A percentile compares a stretch with the other conserved stretches of the same genome.
These are phyloP conservation scores for Globisporangium cylindrosporum DNA, from an alignment of 352 stramenopile genomes.

Conservation along the genomic window DNA sequence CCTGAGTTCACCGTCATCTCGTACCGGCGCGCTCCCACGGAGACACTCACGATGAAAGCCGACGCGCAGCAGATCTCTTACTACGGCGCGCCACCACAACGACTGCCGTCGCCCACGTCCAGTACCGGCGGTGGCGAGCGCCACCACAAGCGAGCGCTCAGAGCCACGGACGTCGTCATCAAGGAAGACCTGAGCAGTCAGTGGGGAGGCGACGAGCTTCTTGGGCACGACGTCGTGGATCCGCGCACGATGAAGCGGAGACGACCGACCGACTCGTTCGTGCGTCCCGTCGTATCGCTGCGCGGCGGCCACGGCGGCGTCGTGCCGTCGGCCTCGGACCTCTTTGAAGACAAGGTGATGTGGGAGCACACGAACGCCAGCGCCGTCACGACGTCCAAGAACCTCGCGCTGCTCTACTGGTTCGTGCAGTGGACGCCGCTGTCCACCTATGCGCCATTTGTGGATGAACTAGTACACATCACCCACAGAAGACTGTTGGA, in stretches of 20 bases:
- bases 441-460: slow-evolving; percentile 35
- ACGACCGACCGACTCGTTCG: slow-evolving; percentile 15
- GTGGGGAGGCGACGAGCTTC: slow-evolving; percentile 7
- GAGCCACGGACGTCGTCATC: neutral
- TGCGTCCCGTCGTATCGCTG: slow-evolving; percentile 9
- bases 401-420: slow-evolving; percentile 49
- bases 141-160: slow-evolving; percentile 6
- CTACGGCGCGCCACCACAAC: neutral
- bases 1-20: slow-evolving; percentile 73
- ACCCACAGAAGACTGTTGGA: slow-evolving; percentile 39
- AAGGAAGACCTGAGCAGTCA: slow-evolving; percentile 1
- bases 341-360: slow-evolving; percentile 48
- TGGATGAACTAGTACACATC: slow-evolving; percentile 46
- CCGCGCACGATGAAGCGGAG: slow-evolving; percentile 12
- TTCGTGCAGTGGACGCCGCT: slow-evolving; percentile 55
- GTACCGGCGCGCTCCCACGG: slow-evolving; percentile 52
- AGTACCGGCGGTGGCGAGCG: neutral
- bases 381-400: slow-evolving; percentile 50
- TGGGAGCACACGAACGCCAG: slow-evolving; percentile 47
- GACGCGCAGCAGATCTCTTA: slow-evolving; percentile 10
- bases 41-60: slow-evolving; percentile 11
- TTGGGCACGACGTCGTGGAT: neutral
- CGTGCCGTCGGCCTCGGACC: slow-evolving; percentile 15
- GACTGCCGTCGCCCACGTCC: neutral
- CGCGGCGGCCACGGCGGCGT: neutral